Evolutionary conservation across 345 rosid genomes (phyloP), one percentile per base, ranked within the genome.

Genomic region (Pistacia atlantica): DNA sequence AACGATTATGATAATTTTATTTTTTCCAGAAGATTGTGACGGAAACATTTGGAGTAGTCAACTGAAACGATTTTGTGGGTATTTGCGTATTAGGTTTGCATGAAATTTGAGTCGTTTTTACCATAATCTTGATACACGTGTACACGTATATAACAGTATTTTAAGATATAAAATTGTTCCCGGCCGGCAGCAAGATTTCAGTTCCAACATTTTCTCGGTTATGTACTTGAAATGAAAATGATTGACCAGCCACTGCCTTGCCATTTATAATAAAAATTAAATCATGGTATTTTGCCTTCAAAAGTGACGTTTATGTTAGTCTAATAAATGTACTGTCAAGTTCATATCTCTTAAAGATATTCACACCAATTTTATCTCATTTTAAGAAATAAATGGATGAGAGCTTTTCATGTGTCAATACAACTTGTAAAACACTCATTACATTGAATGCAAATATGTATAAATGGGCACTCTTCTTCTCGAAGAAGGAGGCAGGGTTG

Each of bases 151-250:
- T 4, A 12, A 13, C n/a, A 54, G 33, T 54, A 17, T 13, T 54
- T 14, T 12, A 4, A 54, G 0, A 22, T 11, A 46, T 22, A 22
- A n/a, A 67, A 37, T 37, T 22, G 6, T 13, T 48, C 54, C 17
- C 71, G 20, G 71, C 71, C 56, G 56, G 71, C 71, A 67, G 35
- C 71, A 11, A 48, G 55, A 67, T 13, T 46, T 22, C 71, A 13
- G 6, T 67, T 67, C 38, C 12, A 3, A 37, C 28, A 67, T 22
- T 67, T 48, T 67, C 58, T 31, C 33, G 2, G 3, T 3, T 3
- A 16, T 13, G 57, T 67, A 67, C 57, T 48, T 67, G 58, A 67
- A 67, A 25, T 13, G 71, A 48, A 13, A 67, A 67, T 0, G 57
- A 67, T n/a, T 49, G 54, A 49, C 54, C 2, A 49, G 11, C 11